phyloP scores from a whole-genome alignment of 441 rosid species.

The Croton setiger region DNA sequence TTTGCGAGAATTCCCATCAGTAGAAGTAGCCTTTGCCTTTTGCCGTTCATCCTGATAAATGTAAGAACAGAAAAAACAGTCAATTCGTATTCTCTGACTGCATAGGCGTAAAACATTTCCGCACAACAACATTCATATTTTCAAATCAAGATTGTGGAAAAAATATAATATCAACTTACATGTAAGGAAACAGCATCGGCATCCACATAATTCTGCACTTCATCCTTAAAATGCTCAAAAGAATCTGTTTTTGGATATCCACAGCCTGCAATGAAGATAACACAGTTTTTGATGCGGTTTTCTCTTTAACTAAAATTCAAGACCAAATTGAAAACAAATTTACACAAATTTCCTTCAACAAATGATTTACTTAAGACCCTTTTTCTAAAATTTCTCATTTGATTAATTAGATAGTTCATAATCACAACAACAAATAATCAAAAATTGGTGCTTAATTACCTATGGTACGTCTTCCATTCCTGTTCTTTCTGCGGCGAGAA shows the following conservation, averaged over 20 bases:
- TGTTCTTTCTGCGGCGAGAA: constrained; percentile 31
- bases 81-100: neutral
- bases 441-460: constrained; percentile 33
- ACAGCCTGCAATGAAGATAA: constrained; percentile 42
- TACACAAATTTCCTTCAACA: no score
- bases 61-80: constrained; percentile 12
- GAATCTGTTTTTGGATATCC: constrained; percentile 61
- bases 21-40: constrained; percentile 11
- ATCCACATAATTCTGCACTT: constrained; percentile 35
- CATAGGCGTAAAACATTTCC: constrained; percentile 13
- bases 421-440: neutral
- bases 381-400: no score
- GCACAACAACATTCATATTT: neutral
- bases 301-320: neutral
- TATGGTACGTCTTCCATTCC: constrained; percentile 32
- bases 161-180: constrained; percentile 29
- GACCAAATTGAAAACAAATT: neutral
- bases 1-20: constrained; percentile 16
- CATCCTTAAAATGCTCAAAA: constrained; percentile 37
- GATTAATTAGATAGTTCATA: no score
- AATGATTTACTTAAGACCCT: neutral
- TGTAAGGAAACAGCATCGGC: constrained; percentile 33
- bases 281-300: neutral
- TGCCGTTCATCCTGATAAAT: constrained; percentile 30
- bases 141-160: neutral